Percentiles rank a stretch among this genome's conserved stretches.
Conservation (phyloP, 192 early-diverging fungal genomes). For the Mortierella hygrophila region DNA sequence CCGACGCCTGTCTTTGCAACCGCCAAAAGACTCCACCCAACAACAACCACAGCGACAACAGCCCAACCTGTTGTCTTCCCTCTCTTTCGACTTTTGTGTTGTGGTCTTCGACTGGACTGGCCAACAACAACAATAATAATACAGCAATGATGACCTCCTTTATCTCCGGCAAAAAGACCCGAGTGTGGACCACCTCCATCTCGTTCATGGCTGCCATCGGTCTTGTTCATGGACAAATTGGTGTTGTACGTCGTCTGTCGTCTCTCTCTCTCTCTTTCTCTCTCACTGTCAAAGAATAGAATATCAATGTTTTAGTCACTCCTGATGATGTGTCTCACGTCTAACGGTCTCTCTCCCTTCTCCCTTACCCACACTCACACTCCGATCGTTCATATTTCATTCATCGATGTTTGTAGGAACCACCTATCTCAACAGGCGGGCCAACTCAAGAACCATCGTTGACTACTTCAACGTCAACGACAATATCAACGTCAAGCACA, state of each 20-base stretch:
- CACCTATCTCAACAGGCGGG: too few species aligned
- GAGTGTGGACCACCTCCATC: slow-evolving; percentile 8
- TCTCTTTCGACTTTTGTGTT: slow-evolving; percentile 7
- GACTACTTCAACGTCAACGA: not conserved
- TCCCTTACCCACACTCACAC: not conserved
- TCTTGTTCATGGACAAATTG: slow-evolving; percentile 31
- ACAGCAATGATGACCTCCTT: not conserved
- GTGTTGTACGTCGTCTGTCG: not conserved
- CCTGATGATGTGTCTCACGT: not conserved
- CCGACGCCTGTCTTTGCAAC: not conserved
- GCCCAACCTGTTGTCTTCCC: not conserved
- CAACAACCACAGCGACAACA: not conserved
- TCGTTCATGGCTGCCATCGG: slow-evolving; percentile 22
- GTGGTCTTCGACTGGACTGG: too few species aligned
- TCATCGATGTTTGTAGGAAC: not conserved
- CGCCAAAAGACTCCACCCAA: not conserved
- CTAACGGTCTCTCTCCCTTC: not conserved
- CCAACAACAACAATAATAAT: not conserved
- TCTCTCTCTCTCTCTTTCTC: too few species aligned
- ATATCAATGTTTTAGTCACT: too few species aligned
- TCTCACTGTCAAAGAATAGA: not conserved
- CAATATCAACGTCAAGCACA: not conserved
- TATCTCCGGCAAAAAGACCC: not conserved
- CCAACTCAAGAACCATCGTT: not conserved
- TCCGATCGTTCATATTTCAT: not conserved